A percentile compares a stretch with the other conserved stretches of the same genome.
phyloP scores from a whole-genome alignment of 2,329 filamentous ascomycete genomes.

The Nemania sp. region DNA sequence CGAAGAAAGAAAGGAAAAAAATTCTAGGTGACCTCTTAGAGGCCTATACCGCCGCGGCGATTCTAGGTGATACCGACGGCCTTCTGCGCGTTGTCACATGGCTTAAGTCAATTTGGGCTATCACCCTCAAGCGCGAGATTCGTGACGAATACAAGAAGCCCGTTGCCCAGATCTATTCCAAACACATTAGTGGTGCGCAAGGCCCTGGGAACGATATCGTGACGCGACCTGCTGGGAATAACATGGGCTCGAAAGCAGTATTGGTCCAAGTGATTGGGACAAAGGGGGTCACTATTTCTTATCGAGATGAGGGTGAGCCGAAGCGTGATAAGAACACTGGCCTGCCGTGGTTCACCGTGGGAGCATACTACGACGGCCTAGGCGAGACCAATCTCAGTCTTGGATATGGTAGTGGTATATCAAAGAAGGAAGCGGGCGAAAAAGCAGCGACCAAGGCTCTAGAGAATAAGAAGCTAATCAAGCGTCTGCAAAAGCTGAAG shows the following conservation, averaged over 20 bases:
- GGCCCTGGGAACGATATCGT: conserved; percentile 29
- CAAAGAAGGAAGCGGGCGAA: conserved; percentile 76
- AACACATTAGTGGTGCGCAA: conserved; percentile 16
- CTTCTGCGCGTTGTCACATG: conserved; percentile 72
- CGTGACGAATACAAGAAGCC: conserved; percentile 50
- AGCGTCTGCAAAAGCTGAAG: conserved; percentile 62
- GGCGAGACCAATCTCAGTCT: conserved; percentile 73
- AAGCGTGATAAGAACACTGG: conserved; percentile 66
- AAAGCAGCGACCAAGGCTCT: conserved; percentile 74
- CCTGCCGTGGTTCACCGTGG: conserved; percentile 71
- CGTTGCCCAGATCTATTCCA: conserved; percentile 37
- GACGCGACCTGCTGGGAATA: conserved; percentile 17
- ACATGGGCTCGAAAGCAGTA: conserved; percentile 61
- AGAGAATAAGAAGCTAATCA: conserved; percentile 73
- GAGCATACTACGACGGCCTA: conserved; percentile 75
- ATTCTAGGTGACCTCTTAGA: conserved; percentile 90
- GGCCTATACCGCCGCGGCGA: conserved; percentile 84
- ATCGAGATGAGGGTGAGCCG: conserved; percentile 67
- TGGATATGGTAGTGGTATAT: conserved; percentile 71
- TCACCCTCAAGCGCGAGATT: conserved; percentile 69
- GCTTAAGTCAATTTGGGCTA: conserved; percentile 81
- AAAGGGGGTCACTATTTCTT: conserved; percentile 70
- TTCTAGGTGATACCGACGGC: conserved; percentile 76
- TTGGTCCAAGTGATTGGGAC: conserved; percentile 65
- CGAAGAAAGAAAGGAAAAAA: conserved; percentile 72